These are phyloP conservation scores for Heliosperma pusillum DNA, from an alignment of 148 eudicot species.

Conservation along the genomic window DNA sequence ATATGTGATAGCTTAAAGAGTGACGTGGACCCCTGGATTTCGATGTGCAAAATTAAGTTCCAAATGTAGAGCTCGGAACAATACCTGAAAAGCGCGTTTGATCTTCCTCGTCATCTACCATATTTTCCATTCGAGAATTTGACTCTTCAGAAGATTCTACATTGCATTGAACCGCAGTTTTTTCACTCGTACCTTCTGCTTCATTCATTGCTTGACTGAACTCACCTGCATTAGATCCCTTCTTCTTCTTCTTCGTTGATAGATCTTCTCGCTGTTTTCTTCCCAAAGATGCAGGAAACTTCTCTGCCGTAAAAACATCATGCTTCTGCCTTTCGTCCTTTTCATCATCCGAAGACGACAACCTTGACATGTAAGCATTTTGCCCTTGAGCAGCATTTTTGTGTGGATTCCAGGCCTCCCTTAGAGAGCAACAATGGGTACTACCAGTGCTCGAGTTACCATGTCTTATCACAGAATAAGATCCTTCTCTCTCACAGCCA, in stretches of 20 bases:
- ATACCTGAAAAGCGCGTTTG: not conserved
- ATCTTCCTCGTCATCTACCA: not conserved
- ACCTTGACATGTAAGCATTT: too few relatives aligned
- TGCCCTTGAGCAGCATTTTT: too few relatives aligned
- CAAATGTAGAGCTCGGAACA: not conserved
- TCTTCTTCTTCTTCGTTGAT: too few relatives aligned
- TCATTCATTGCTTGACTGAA: too few relatives aligned
- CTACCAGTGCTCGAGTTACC: not conserved
- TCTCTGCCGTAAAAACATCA: not conserved
- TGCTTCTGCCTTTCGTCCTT: not conserved
- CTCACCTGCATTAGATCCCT: too few relatives aligned
- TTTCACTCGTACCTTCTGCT: not conserved
- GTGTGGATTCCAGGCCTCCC: not conserved
- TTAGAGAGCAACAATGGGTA: not conserved
- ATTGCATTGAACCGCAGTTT: not conserved
- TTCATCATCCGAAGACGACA: not conserved
- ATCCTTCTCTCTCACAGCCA: constrained; percentile 17
- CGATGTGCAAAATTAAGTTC: not conserved
- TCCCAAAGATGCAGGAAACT: too few relatives aligned
- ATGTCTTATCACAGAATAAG: not conserved
- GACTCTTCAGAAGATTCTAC: not conserved
- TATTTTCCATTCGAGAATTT: not conserved
- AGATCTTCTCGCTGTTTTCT: too few relatives aligned
- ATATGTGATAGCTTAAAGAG: too few relatives aligned
- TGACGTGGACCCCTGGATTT: too few relatives aligned